Base-by-base conservation (phyloP, 441 rosid species). In the Jatropha multifida region DNA sequence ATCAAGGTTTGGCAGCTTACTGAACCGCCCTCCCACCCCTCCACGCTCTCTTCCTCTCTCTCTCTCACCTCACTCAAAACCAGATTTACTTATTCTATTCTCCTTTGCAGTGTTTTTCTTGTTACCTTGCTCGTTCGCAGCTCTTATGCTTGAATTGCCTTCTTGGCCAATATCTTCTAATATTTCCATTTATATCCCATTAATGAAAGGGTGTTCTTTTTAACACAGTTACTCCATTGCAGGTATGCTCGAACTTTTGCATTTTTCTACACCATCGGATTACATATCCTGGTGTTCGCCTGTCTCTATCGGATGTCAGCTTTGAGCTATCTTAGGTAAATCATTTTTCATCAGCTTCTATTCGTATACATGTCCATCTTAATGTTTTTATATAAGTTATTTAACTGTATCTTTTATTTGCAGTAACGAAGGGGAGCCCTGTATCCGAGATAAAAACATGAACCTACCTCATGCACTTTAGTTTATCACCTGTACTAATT, bases 281-380 rank as follows among this genome's bases (percentile, higher is more conserved):
- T 93, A 80, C 99, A 95, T 76, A 74, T 92, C 41, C 90, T 95
- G 65, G 97, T 95, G 26, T 93, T 93, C 78, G 87, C 96, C 51
- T 90, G 99, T 83, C 97, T 92, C 75, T 95, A 96, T 88, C 87
- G 98, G 70, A 94, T 94, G 99, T 94, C 99, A 18, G 97, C 98
- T 74, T 85, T 87, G 83, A 96, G 99, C 85, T 86, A 96, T 68
- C 90, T 92, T 65, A 87, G 98, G 98, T 94, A 82, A 32, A 82
- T 68, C 13, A 69, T 74, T 66, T 68, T 49, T 38, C 55, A 61
- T 41, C 8, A 12, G 48, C 65, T 64, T 12, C 42, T n/a, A 7
- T 26, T 44, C 4, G 2, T 5, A 18, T 65, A 1, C 4, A 13
- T 54, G 4, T 54, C 49, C 8, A 42, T 27, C 61, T 1, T 17